Evolutionary conservation across 768 basidiomycete species (phyloP), one percentile per base, ranked within the genome.

Genomic region (Mrakia gelida): DNA sequence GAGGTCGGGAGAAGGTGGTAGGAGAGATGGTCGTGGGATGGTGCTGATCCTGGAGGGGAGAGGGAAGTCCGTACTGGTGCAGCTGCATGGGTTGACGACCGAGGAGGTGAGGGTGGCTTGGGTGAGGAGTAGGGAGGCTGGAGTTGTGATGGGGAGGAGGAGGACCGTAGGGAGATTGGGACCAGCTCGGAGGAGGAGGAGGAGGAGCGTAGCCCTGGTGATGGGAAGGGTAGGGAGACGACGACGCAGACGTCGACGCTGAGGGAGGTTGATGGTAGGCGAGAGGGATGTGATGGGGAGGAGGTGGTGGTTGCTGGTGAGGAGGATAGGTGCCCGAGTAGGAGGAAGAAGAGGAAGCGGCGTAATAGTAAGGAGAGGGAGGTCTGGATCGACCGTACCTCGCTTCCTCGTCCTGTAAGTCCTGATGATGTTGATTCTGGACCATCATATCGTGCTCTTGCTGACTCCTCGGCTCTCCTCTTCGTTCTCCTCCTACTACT

Each of bases 1-100:
- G 59, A 59, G 59, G 59, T n/a, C 41, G 67, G 38, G 67, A 32
- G 38, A 70, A 70, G 34, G 67, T 70, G 21, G 67, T 70, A 1
- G 67, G 67, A 26, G 67, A 70, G 38, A 70, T 70, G 67, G 67
- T 70, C 23, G 34, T 2, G 3, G 67, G 67, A 38, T 45, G 67
- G 38, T n/a, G 18, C 21, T 15, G 26, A 26, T 70, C 41, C 0
- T 34, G 41, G 34, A 41, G 67, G 23, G 67, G 34, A 41, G 32
- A 34, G 38, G 59, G 26, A 3, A 28, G 28, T 9, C 59, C 59
- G 59, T 59, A 59, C 13, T n/a, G n/a, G 11, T 59, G 59, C 9
- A 6, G 10, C 11, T 59, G 59, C 59, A n/a, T 52, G 49, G 49
- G n/a, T 15, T n/a, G 59, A 28, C n/a, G 59, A 59, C 28, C 9